A percentile compares a stretch with the other conserved stretches of the same genome.
Conservation (phyloP, 345 rosid genomes). For the Kandelia obovata region DNA sequence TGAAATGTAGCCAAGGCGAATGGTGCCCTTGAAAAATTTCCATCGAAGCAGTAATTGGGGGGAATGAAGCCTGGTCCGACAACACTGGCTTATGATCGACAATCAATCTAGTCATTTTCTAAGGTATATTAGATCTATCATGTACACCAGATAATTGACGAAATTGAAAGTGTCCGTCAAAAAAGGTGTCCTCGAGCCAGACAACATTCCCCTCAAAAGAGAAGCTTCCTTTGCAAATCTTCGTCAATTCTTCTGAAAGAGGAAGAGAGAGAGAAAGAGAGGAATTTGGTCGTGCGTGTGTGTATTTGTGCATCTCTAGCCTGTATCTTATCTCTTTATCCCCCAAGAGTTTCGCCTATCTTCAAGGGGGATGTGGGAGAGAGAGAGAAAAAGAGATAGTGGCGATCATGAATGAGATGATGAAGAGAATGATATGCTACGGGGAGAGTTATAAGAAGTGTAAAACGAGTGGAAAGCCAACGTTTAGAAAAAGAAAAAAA, state of each 20-base stretch:
- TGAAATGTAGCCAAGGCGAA: background rate
- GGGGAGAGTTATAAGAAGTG: constrained; percentile 35
- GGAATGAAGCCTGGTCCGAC: constrained; percentile 99
- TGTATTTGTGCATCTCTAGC: background rate
- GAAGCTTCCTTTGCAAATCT: constrained; percentile 21
- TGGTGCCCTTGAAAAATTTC: background rate
- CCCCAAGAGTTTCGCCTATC: constrained; percentile 63
- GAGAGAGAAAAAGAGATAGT: constrained; percentile 24
- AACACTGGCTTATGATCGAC: constrained; percentile 36
- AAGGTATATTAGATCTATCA: constrained; percentile 25
- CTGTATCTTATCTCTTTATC: constrained; percentile 22
- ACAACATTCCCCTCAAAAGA: constrained; percentile 93
- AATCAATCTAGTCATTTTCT: background rate
- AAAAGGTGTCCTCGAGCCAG: constrained; percentile 79
- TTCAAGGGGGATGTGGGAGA: constrained; percentile 45
- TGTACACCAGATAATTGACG: background rate
- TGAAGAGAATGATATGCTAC: constrained; percentile 36
- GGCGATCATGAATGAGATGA: constrained; percentile 25
- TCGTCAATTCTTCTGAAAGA: background rate
- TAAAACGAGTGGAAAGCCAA: constrained; percentile 31
- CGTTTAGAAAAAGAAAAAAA: constrained; percentile 8
- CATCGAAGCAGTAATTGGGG: constrained; percentile 67
- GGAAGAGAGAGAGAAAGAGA: background rate
- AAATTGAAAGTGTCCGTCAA: constrained; percentile 11
- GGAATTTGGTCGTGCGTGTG: background rate